phyloP scores from a whole-genome alignment of 1,284 basidiomycete genomes.

The Fomitopsis pinicola region DNA sequence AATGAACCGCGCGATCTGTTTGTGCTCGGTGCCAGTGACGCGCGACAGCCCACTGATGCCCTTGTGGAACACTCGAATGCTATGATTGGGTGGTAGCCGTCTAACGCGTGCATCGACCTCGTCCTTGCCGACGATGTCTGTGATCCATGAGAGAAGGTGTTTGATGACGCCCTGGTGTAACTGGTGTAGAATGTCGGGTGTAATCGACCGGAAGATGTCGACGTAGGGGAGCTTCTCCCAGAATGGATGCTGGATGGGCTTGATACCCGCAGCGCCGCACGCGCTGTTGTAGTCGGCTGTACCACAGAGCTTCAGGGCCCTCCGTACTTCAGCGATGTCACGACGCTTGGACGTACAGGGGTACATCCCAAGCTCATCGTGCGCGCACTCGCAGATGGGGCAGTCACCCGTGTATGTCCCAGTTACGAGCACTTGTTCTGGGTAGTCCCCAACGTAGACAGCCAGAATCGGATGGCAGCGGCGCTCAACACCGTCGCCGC shows the following conservation, averaged over 20 bases:
- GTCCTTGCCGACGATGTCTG: conserved; percentile 12
- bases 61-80: conserved; percentile 32
- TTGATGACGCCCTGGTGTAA: conserved; percentile 24
- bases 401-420: conserved; percentile 9
- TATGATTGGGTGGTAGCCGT: conserved; percentile 30
- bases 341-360: not conserved
- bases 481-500: conserved; percentile 16
- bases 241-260: conserved; percentile 27
- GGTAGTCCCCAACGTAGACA: conserved; percentile 19
- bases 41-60: conserved; percentile 27
- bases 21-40: conserved; percentile 15
- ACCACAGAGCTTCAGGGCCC: not conserved
- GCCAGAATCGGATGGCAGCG: conserved; percentile 19
- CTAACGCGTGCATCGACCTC: conserved; percentile 30
- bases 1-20: conserved; percentile 13
- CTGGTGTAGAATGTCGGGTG: conserved; percentile 25
- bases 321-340: not conserved
- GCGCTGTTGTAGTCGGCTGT: not conserved
- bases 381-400: conserved; percentile 8
- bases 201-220: conserved; percentile 31
- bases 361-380: not conserved
- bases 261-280: not conserved
- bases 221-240: conserved; percentile 29
- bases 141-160: conserved; percentile 29
- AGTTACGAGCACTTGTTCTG: conserved; percentile 19